Conservation (phyloP, 345 rosid species). For the Linum lewisii region DNA sequence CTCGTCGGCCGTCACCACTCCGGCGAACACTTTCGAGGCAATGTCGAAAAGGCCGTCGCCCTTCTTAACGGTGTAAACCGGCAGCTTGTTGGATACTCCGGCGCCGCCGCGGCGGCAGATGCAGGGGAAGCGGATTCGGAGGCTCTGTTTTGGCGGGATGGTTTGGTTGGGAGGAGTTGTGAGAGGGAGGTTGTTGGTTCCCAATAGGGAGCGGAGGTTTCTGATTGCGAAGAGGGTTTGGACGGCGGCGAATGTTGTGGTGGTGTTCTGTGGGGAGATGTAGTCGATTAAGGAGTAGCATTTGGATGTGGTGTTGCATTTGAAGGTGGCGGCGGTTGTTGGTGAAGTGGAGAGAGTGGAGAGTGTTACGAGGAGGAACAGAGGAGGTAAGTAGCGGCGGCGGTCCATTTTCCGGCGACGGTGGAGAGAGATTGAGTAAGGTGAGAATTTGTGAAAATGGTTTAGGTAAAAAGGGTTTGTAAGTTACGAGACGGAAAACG, state of each 20-base stretch:
- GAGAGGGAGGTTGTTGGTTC: slow-evolving; percentile 41
- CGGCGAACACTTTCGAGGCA: slow-evolving; percentile 27
- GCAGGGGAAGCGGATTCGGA: slow-evolving; percentile 51
- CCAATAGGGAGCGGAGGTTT: slow-evolving; percentile 36
- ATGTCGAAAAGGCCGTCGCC: slow-evolving; percentile 32
- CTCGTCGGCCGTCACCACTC: slow-evolving; percentile 7
- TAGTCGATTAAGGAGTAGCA: slow-evolving; percentile 1
- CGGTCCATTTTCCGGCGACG: background rate
- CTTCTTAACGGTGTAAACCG: slow-evolving; percentile 34
- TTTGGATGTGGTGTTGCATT: background rate
- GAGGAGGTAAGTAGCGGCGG: background rate
- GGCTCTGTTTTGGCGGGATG: slow-evolving; percentile 6
- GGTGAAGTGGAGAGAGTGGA: background rate
- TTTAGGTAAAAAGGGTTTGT: background rate
- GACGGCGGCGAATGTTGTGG: slow-evolving; percentile 34
- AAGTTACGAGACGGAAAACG: background rate
- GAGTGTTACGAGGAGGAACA: background rate
- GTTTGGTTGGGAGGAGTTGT: slow-evolving; percentile 24
- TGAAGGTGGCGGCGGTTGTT: background rate
- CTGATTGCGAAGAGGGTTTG: slow-evolving; percentile 40
- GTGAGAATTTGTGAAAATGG: background rate
- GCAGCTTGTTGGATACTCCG: slow-evolving; percentile 34
- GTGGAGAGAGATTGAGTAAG: background rate
- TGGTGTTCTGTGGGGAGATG: background rate
- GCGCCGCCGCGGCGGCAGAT: slow-evolving; percentile 44